phyloP scores from a whole-genome alignment of 2,329 filamentous ascomycete species.

The Colletotrichum sidae region DNA sequence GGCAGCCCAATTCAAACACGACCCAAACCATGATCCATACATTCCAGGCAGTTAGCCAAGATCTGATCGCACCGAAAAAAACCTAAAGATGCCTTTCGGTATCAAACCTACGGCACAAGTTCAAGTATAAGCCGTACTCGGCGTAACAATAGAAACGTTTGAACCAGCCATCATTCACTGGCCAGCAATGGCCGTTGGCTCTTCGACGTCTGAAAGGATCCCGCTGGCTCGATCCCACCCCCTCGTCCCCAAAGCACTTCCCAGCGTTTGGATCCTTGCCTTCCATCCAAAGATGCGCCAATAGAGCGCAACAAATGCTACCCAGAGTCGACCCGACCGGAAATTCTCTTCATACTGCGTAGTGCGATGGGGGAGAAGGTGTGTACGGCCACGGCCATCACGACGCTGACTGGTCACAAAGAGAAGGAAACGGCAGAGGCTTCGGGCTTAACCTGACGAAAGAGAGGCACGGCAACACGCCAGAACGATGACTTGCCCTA shows the following conservation, averaged over 20 bases:
- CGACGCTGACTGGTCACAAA: conserved; percentile 10
- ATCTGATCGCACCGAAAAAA: conserved; percentile 30
- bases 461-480: neutral
- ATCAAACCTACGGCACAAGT: neutral
- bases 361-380: conserved; percentile 15
- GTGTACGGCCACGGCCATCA: conserved; percentile 29
- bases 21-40: conserved; percentile 36
- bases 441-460: neutral
- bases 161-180: neutral
- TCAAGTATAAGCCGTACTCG: conserved; percentile 2
- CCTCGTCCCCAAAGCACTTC: conserved; percentile 21
- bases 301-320: conserved; percentile 4
- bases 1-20: conserved; percentile 31
- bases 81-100: conserved; percentile 19
- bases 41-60: conserved; percentile 33
- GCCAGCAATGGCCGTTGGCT: conserved; percentile 12
- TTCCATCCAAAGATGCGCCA: conserved; percentile 32
- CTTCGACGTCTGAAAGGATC: neutral
- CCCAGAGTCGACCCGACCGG: conserved; percentile 17
- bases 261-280: conserved; percentile 33
- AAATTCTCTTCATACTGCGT: neutral
- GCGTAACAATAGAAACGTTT: conserved; percentile 9
- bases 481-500: neutral
- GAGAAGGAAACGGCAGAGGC: conserved; percentile 6
- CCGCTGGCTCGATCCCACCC: conserved; percentile 15